A percentile compares a stretch with the other conserved stretches of the same genome.
These are phyloP conservation scores for Aspergillus sp. DNA, from an alignment of 2,329 filamentous ascomycete species.

Conservation along the genomic window DNA sequence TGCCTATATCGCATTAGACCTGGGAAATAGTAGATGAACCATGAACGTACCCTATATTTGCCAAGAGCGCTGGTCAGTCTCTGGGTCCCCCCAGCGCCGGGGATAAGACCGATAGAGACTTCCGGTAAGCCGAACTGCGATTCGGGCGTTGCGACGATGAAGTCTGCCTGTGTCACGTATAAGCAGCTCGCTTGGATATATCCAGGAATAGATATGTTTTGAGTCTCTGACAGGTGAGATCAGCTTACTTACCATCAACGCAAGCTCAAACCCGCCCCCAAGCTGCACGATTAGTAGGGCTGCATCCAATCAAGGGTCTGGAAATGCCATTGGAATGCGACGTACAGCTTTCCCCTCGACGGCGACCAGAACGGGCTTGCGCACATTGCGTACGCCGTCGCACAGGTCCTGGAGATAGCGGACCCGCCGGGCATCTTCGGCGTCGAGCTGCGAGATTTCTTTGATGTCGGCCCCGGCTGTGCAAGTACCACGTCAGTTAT, in stretches of 20 bases:
- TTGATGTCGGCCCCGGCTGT: constrained; percentile 14
- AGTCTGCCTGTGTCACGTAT: constrained; percentile 2
- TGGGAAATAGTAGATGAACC: background rate
- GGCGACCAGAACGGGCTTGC: constrained; percentile 11
- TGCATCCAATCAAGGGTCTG: too few species aligned
- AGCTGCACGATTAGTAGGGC: background rate
- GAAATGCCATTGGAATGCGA: too few species aligned
- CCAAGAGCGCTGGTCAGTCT: constrained; percentile 7
- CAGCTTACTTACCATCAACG: constrained; percentile 9
- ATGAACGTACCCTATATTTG: constrained; percentile 8
- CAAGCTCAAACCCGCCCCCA: constrained; percentile 13
- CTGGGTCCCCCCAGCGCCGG: constrained; percentile 12
- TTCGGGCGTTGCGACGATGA: constrained; percentile 3
- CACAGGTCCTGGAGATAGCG: constrained; percentile 13
- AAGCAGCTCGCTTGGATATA: too few species aligned
- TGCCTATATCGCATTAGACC: background rate
- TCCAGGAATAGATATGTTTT: too few species aligned
- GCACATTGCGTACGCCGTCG: constrained; percentile 2
- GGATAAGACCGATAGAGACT: constrained; percentile 11
- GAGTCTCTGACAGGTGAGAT: background rate
- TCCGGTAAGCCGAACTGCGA: constrained; percentile 9
- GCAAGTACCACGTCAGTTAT: background rate
- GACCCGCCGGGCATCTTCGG: background rate
- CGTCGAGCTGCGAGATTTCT: constrained; percentile 9
- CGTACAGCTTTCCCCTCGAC: constrained; percentile 13